phyloP scores from a whole-genome alignment of 2,329 filamentous ascomycete genomes.

The Penicillium sp. region DNA sequence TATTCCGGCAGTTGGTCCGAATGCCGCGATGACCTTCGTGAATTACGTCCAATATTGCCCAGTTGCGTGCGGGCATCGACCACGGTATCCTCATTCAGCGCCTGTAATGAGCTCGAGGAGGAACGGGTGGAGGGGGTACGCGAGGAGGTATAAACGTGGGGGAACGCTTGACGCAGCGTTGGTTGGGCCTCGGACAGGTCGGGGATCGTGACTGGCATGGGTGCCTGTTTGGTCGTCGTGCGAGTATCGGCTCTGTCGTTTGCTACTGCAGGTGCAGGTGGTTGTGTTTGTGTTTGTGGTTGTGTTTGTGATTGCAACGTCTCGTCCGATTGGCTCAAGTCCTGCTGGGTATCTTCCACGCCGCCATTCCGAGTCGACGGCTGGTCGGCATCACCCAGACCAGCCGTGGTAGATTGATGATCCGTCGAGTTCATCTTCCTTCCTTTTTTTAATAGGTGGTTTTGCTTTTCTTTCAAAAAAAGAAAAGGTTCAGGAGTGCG shows the following conservation, averaged over 20 bases:
- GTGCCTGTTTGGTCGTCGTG: constrained; percentile 34
- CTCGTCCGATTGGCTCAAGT: constrained; percentile 32
- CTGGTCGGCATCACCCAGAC: constrained; percentile 40
- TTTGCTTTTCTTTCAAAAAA: constrained; percentile 11
- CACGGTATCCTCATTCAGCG: constrained; percentile 47
- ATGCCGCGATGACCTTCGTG: constrained; percentile 40
- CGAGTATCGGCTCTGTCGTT: constrained; percentile 32
- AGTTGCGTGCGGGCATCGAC: constrained; percentile 45
- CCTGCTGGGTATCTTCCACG: constrained; percentile 31
- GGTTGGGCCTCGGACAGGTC: constrained; percentile 40
- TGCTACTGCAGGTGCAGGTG: constrained; percentile 22
- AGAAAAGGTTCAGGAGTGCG: constrained; percentile 24
- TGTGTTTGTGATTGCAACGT: constrained; percentile 19
- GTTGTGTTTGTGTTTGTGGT: neutral
- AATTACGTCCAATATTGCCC: constrained; percentile 32
- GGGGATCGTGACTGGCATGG: constrained; percentile 35
- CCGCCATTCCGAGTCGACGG: constrained; percentile 34
- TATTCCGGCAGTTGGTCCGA: constrained; percentile 42
- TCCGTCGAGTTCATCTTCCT: constrained; percentile 43
- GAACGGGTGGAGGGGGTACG: constrained; percentile 49
- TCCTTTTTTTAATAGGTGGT: constrained; percentile 13
- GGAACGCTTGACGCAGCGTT: constrained; percentile 41
- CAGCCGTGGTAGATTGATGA: constrained; percentile 37
- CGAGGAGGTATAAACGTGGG: constrained; percentile 44
- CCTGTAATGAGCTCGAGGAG: constrained; percentile 51